Conservation (phyloP, 2,329 filamentous ascomycete genomes). For the Phialophora macrospora region DNA sequence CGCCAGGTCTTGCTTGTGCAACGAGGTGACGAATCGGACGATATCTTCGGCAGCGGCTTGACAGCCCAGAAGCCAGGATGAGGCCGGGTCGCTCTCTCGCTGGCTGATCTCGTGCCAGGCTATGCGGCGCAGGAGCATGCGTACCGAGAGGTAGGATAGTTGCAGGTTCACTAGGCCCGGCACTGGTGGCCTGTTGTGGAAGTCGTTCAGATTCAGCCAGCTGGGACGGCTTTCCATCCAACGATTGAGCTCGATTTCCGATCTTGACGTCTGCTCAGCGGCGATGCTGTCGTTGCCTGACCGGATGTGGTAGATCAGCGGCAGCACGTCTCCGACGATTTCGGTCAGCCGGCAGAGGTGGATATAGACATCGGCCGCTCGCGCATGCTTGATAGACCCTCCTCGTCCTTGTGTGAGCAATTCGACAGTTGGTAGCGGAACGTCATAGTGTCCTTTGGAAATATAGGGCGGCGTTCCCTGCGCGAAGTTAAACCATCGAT, state of each 20-base stretch:
- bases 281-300: slow-evolving; percentile 50
- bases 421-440: slow-evolving; percentile 57
- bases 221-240: slow-evolving; percentile 54
- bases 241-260: slow-evolving; percentile 52
- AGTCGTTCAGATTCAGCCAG: slow-evolving; percentile 48
- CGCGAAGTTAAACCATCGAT: slow-evolving; percentile 62
- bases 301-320: slow-evolving; percentile 53
- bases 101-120: slow-evolving; percentile 50
- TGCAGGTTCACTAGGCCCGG: slow-evolving; percentile 53
- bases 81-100: slow-evolving; percentile 33
- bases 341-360: slow-evolving; percentile 58
- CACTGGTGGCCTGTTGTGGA: slow-evolving; percentile 44
- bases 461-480: slow-evolving; percentile 62
- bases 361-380: slow-evolving; percentile 58
- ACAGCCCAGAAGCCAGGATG: slow-evolving; percentile 38
- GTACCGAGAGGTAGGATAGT: slow-evolving; percentile 51
- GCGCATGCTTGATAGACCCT: slow-evolving; percentile 49
- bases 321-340: slow-evolving; percentile 53
- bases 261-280: slow-evolving; percentile 52
- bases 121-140: slow-evolving; percentile 55
- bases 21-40: slow-evolving; percentile 50
- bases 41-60: slow-evolving; percentile 34
- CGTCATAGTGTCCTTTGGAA: slow-evolving; percentile 60
- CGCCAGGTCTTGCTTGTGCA: slow-evolving; percentile 32
- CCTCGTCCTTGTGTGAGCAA: slow-evolving; percentile 47